Evolutionary conservation across 2,329 filamentous ascomycete genomes (phyloP), one percentile per base, ranked within the genome.

Genomic region (Fonsecaea monophora): DNA sequence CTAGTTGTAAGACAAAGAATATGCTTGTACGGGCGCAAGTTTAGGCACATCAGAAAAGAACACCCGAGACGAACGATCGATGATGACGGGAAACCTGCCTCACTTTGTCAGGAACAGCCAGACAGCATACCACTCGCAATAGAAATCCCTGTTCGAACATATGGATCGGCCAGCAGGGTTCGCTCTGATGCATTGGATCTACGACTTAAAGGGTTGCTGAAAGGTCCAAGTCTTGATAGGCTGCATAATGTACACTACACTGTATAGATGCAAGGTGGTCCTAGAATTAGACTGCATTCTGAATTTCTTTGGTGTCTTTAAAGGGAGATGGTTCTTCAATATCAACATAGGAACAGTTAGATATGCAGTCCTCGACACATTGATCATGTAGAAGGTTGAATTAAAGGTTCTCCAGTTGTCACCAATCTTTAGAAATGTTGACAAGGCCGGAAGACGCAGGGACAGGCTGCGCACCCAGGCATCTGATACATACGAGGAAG

Each of bases 1-100:
- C 45, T 34, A 48, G 45, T 53, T 53, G 45, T 15, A 50, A 48
- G 37, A 61, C 34, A 61, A 61, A 61, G 59, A 25, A 40, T 25
- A 50, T 21, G 45, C 10, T 18, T 21, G 18, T 25, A 21, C 18
- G 9, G 45, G 21, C 18, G 10, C 45, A 25, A 50, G 45, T 25
- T 25, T 25, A 50, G 12, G 9, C 1, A 25, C 45, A 10, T 8
- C 45, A 6, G 4, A 12, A 50, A 25, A 25, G 2, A 25, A 25
- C 2, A 6, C 18, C 15, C 40, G 21, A 45, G 4, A 21, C 25
- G 25, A 25, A 2, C 25, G 2, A 25, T 25, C 25, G n/a, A 45
- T 18, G n/a, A 21, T 18, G 40, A 18, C 25, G 25, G 25, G 25
- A 21, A 45, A 18, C 15, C 18, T 10, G 13, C 37, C 12, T 13